phyloP scores from a whole-genome alignment of 345 rosid genomes.

The Eucalyptus viminalis region DNA sequence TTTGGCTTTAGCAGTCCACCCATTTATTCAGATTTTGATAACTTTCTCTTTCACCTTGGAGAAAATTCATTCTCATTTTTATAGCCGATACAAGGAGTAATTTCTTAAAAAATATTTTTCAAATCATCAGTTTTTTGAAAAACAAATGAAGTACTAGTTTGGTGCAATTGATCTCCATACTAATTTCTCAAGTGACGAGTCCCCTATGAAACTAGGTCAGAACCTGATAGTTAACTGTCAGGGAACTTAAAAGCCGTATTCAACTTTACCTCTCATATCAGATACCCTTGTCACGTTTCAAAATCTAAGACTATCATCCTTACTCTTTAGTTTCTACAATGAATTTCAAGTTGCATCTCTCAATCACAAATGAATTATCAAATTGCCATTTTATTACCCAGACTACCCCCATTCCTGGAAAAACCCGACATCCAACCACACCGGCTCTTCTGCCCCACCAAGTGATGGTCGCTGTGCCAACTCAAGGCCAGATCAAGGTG shows the following conservation, averaged over 20 bases:
- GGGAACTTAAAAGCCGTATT: not conserved
- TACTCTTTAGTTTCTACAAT: not conserved
- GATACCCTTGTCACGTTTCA: not conserved
- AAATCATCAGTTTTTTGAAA: not conserved
- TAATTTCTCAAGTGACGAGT: not conserved
- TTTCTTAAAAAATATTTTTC: too few relatives aligned
- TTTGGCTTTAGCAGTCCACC: not conserved
- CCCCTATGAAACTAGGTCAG: not conserved
- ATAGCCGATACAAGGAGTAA: rapidly evolving
- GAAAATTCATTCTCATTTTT: not conserved
- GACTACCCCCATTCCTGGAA: not conserved
- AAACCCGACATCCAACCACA: not conserved
- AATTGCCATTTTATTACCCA: not conserved
- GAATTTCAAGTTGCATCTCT: not conserved
- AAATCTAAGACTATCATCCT: not conserved
- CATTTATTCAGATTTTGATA: not conserved
- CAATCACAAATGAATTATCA: not conserved
- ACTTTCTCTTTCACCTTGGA: not conserved
- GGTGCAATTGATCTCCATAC: not conserved
- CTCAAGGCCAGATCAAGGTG: not conserved
- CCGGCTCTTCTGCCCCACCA: too few relatives aligned
- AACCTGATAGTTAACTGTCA: not conserved
- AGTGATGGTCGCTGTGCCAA: not conserved
- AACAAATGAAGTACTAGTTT: rapidly evolving
- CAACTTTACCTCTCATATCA: not conserved